These are phyloP conservation scores for Bacidia gigantensis DNA, from an alignment of 495 filamentous ascomycete species.

Conservation along the genomic window DNA sequence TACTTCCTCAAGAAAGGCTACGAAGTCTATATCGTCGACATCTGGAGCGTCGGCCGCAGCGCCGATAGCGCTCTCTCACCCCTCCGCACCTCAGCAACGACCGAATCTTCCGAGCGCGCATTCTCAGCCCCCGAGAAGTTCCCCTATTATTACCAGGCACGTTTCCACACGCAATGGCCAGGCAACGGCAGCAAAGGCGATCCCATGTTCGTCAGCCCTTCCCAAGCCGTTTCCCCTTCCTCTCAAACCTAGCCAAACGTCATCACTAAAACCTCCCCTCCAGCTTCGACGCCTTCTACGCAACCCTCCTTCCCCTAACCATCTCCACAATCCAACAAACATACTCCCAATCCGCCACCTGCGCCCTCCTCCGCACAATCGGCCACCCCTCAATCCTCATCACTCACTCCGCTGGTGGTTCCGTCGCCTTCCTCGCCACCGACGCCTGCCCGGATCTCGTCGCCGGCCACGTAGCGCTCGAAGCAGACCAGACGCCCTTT, in stretches of 20 bases:
- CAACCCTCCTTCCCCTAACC: slow-evolving; percentile 19
- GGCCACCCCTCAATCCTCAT: slow-evolving; percentile 22
- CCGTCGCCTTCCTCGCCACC: slow-evolving; percentile 22
- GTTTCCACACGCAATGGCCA: no score
- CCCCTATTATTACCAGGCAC: slow-evolving; percentile 31
- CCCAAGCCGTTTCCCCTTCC: no score
- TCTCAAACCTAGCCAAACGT: no score
- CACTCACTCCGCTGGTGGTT: slow-evolving; percentile 22
- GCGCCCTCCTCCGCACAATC: slow-evolving; percentile 24
- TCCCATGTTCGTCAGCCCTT: no score
- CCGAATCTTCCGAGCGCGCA: slow-evolving; percentile 23
- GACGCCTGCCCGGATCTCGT: slow-evolving; percentile 21
- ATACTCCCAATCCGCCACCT: slow-evolving; percentile 17
- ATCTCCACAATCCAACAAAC: slow-evolving; percentile 14
- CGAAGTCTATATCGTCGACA: slow-evolving; percentile 33
- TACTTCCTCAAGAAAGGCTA: slow-evolving; percentile 34
- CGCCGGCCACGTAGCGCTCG: slow-evolving; percentile 22
- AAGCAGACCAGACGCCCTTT: slow-evolving; percentile 17
- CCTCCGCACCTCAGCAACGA: slow-evolving; percentile 20
- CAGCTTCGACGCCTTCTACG: no score
- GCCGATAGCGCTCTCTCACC: slow-evolving; percentile 15
- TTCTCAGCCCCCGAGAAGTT: slow-evolving; percentile 28
- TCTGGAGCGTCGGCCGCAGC: slow-evolving; percentile 28
- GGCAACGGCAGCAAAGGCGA: no score
- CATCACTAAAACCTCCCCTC: no score